Conservation (phyloP, 192 early-diverging fungal species). For the Coemansia aciculifera region DNA sequence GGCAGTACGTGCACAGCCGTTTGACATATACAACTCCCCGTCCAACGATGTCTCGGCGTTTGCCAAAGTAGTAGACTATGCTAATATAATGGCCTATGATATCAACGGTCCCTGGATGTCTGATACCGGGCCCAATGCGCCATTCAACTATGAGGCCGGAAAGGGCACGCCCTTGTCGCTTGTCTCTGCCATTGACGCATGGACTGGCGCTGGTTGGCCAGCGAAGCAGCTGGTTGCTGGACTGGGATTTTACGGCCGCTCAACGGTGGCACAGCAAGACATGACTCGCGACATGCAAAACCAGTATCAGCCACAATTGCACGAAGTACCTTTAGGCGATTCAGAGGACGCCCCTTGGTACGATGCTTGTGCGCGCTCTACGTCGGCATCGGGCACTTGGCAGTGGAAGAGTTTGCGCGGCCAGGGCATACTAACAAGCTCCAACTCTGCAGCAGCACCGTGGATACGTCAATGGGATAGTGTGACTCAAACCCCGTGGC, state of each 20-base stretch:
- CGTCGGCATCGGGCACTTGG: slow-evolving; percentile 62
- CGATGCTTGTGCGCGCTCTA: slow-evolving; percentile 52
- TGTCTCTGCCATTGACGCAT: slow-evolving; percentile 54
- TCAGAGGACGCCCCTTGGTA: slow-evolving; percentile 58
- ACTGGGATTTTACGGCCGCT: slow-evolving; percentile 63
- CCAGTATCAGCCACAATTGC: slow-evolving; percentile 30
- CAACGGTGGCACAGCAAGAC: slow-evolving; percentile 39
- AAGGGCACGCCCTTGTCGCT: slow-evolving; percentile 50
- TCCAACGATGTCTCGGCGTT: slow-evolving; percentile 59
- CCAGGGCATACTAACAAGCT: slow-evolving; percentile 51
- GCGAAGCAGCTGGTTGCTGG: slow-evolving; percentile 63
- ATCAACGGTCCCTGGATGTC: slow-evolving; percentile 59
- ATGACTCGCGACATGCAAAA: slow-evolving; percentile 28
- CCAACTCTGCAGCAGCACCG: slow-evolving; percentile 53
- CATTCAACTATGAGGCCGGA: slow-evolving; percentile 40
- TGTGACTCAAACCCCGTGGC: slow-evolving; percentile 64
- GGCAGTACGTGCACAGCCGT: slow-evolving; percentile 61
- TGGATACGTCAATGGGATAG: slow-evolving; percentile 67
- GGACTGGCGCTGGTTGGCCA: slow-evolving; percentile 62
- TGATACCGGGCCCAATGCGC: slow-evolving; percentile 62
- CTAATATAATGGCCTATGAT: slow-evolving; percentile 71
- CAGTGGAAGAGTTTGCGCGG: slow-evolving; percentile 60
- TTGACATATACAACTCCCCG: slow-evolving; percentile 47
- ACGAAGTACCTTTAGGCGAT: slow-evolving; percentile 53
- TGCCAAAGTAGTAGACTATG: slow-evolving; percentile 61